Conservation (phyloP, 306 rosid species). For the Parietaria judaica region DNA sequence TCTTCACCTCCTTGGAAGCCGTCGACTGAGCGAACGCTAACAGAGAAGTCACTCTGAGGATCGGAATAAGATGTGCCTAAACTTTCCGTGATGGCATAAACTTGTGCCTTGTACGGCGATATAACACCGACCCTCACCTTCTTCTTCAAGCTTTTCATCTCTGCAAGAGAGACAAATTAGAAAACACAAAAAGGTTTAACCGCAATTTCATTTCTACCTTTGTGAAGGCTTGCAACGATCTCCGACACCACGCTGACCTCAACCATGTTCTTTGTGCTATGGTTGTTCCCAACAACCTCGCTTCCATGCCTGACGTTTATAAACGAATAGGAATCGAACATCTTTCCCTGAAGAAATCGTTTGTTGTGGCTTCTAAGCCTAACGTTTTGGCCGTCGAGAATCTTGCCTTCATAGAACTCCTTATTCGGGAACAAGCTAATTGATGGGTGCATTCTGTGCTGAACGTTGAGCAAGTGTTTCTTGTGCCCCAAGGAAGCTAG, state of each 20-base stretch:
- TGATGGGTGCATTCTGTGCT: slow-evolving; percentile 38
- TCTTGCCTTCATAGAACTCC: slow-evolving; percentile 20
- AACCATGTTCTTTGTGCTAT: slow-evolving; percentile 48
- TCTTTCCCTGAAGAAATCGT: slow-evolving; percentile 32
- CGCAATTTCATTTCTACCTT: slow-evolving; percentile 23
- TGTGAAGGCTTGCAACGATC: slow-evolving; percentile 32
- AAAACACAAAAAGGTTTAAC: not conserved
- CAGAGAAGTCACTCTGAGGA: slow-evolving; percentile 21
- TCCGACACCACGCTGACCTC: slow-evolving; percentile 50
- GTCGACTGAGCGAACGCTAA: slow-evolving; percentile 49
- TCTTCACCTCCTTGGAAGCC: slow-evolving; percentile 72
- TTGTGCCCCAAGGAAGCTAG: slow-evolving; percentile 21
- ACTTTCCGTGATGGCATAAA: slow-evolving; percentile 34
- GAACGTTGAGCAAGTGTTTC: slow-evolving; percentile 30
- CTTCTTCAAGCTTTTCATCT: slow-evolving; percentile 20
- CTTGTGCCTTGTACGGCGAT: slow-evolving; percentile 58
- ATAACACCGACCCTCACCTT: slow-evolving; percentile 54
- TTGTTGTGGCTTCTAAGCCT: slow-evolving; percentile 20
- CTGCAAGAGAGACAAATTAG: slow-evolving; percentile 14
- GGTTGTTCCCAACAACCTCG: slow-evolving; percentile 46
- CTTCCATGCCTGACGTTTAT: slow-evolving; percentile 44
- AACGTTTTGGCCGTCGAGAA: slow-evolving; percentile 24
- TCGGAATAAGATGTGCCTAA: slow-evolving; percentile 15
- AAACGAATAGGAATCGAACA: slow-evolving; percentile 68
- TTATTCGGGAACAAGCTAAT: slow-evolving; percentile 32